Base-by-base conservation (phyloP, 139 green algal species). In the Pedinophyceae sp. region DNA sequence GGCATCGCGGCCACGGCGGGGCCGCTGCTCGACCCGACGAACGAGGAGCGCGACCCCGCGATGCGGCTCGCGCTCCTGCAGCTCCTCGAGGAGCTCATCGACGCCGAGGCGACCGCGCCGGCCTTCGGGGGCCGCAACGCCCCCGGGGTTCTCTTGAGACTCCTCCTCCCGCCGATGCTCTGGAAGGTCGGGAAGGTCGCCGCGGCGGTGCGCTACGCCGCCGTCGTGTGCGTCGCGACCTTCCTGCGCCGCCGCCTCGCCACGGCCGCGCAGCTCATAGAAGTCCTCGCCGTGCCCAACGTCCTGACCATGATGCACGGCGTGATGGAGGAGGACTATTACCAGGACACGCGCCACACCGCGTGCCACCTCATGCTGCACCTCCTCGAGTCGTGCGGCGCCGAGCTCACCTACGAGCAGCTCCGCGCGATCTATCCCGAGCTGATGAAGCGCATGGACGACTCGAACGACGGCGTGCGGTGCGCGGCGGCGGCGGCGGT, bases 321-420 rank as follows among this genome's bases (percentile, higher is more conserved):
- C 25, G 66, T 60, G 38, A 55, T 91, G 57, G 81, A 93, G 30
- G 83, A 93, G 58, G 81, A 92, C 53, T 89, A 79, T 59, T 85
- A 86, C 61, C 61, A 62, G 2, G 83, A 89, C 50, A 73, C 80
- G n/a, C 57, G 81, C 30, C 47, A 69, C 30, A 57, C 68, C 17
- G 68, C 70, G 16, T 87, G 77, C 48, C 53, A 62, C 26, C 52
- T 34, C 2, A 27, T 55, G 4, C 29, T 41, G 24, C 30, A 54
- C 48, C 50, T 70, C 30, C 30, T 72, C 17, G 13, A 15, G 3
- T 27, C 64, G 56, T 64, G 62, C 7, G 73, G 72, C 10, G 22
- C 34, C 0, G 2, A 30, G 10, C 51, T 93, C 26, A 61, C 41
- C 17, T 52, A 77, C 27, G 73, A 79, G 41, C 50, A 71, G 39